A percentile compares a stretch with the other conserved stretches of the same genome.
phyloP scores from a whole-genome alignment of 2,329 filamentous ascomycete genomes.

The Zymoseptoria ardabiliae region DNA sequence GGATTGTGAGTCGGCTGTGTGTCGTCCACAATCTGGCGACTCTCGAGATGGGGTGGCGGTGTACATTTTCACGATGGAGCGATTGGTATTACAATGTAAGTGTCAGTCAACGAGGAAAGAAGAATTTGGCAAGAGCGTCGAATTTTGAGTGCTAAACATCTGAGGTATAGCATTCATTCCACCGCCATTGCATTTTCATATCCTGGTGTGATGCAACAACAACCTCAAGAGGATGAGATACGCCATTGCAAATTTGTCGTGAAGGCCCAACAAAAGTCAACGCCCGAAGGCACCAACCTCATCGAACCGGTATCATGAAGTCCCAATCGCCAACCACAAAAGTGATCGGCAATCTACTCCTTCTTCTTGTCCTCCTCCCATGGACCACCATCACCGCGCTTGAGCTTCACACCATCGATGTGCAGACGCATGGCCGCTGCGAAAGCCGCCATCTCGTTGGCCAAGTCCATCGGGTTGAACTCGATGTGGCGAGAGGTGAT shows the following conservation, averaged over 20 bases:
- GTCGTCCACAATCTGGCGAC: too few relatives aligned
- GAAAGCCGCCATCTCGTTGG: background rate
- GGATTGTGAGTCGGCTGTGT: too few relatives aligned
- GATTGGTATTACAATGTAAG: background rate
- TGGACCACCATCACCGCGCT: background rate
- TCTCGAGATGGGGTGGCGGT: too few relatives aligned
- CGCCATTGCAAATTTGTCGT: background rate
- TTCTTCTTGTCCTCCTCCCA: background rate
- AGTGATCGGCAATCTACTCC: background rate
- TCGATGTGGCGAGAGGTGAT: background rate
- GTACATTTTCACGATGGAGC: too few relatives aligned
- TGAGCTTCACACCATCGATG: background rate
- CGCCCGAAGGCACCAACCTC: background rate
- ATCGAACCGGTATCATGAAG: background rate
- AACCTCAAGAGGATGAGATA: background rate
- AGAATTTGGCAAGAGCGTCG: background rate
- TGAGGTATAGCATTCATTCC: background rate
- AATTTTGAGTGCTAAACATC: background rate
- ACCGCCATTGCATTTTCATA: background rate
- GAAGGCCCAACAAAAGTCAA: background rate
- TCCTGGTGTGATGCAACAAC: background rate
- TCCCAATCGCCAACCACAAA: background rate
- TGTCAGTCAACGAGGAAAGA: background rate
- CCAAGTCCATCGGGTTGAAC: background rate
- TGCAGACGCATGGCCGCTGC: background rate